Conservation (phyloP, 1,284 basidiomycete species). For the Exobasidium rhododendri region DNA sequence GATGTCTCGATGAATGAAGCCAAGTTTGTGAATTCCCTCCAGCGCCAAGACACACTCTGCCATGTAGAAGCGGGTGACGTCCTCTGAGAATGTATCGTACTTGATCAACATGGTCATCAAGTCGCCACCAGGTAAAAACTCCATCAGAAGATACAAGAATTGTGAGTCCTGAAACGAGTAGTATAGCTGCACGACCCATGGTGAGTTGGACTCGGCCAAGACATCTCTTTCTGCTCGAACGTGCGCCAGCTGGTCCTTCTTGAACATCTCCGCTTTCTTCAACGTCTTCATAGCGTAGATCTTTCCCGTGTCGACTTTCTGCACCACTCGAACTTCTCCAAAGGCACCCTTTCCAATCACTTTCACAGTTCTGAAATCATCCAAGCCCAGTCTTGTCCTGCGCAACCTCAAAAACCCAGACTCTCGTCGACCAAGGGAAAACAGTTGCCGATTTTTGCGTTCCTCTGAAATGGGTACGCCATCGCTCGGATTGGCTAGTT, state of each 20-base stretch:
- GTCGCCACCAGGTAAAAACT: conserved; percentile 95
- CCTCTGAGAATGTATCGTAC: conserved; percentile 97
- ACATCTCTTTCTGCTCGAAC: conserved; percentile 98
- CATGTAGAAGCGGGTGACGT: conserved; percentile 98
- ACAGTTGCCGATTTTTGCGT: conserved; percentile 83
- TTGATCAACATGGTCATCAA: conserved; percentile 99
- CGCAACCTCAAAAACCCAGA: conserved; percentile 73
- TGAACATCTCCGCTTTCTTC: conserved; percentile 97
- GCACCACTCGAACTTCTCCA: conserved; percentile 92
- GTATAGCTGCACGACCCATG: conserved; percentile 96
- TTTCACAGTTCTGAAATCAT: conserved; percentile 94
- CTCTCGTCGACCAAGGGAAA: conserved; percentile 85
- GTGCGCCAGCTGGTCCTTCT: conserved; percentile 91
- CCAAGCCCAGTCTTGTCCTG: conserved; percentile 84
- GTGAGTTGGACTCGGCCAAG: conserved; percentile 91
- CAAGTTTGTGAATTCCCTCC: conserved; percentile 94
- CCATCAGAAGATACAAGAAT: conserved; percentile 97
- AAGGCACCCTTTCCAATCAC: conserved; percentile 99
- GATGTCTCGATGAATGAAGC: conserved; percentile 96
- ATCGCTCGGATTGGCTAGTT: conserved; percentile 59
- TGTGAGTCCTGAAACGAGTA: conserved; percentile 97
- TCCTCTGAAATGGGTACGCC: conserved; percentile 62
- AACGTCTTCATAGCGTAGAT: conserved; percentile 99
- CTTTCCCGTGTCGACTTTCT: conserved; percentile 94
- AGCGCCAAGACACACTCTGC: conserved; percentile 97